Base-by-base conservation (phyloP, 306 rosid species). In the Rosa lucieae region DNA sequence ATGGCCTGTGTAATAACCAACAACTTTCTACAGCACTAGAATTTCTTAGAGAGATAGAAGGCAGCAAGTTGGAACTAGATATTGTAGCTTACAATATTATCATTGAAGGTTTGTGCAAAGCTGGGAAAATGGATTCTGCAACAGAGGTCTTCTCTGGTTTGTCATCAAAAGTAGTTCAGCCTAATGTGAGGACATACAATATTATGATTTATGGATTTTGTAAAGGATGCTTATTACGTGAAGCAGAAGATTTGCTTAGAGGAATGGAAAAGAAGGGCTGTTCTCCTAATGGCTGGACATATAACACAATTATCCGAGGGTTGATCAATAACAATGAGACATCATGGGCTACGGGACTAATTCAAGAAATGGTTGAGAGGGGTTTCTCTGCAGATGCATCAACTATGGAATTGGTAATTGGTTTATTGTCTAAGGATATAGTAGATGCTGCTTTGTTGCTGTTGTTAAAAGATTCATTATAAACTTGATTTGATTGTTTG, bases 221-320 rank as follows among this genome's bases (percentile, higher is more conserved):
- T 35, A 3, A 35, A 0, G 0, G 0, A 0, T 12, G 12, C 44
- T 2, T 32, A 6, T 14, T 65, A 35, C 0, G 0, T 35, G 70
- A 32, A 65, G 70, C 70, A 14, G 70, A 65, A 1, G 32, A 65
- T 2, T 35, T 65, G 70, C 4, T 65, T 3, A 65, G 44, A 65
- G 70, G 14, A 65, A 65, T 65, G 70, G 70, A 6, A 15, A n/a
- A 35, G 44, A 65, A 35, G 15, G 70, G 70, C 0, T 65, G 70
- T 3, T 15, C 70, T 14, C 21, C 70, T 0, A 0, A 65, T 26
- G 70, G 10, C 6, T 32, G 18, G 2, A 65, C 46, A 11, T 65
- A 35, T 35, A 35, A 65, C 11, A 14, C 5, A 0, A 35, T 32
- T 13, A 65, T 65, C 21, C 4, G 46, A 14, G 70, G 70, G n/a